Evolutionary conservation across 148 eudicot species (phyloP).

Genomic region (Chenopodium formosanum): DNA sequence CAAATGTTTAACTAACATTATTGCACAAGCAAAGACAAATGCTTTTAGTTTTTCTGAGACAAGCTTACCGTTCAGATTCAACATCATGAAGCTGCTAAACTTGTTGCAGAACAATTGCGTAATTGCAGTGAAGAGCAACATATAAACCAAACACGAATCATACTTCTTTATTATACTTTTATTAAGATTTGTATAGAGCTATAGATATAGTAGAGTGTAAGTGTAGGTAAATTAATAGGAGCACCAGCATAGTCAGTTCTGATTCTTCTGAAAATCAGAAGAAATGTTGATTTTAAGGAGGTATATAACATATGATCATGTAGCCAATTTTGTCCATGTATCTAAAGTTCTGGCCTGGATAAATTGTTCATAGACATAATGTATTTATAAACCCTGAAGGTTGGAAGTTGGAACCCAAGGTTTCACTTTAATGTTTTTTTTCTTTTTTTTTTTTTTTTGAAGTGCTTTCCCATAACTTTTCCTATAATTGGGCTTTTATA

Average conservation of each 20-base stretch:
- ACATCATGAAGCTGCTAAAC: slow-evolving; percentile 6
- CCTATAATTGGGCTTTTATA: too few species aligned
- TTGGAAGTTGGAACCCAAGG: background rate
- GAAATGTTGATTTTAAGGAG: background rate
- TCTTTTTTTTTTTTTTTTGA: too few species aligned
- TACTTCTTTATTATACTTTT: background rate
- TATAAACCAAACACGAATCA: background rate
- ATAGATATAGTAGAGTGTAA: background rate
- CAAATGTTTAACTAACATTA: background rate
- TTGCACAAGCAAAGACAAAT: slow-evolving; percentile 11
- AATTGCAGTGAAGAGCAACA: background rate
- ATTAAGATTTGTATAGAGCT: slow-evolving; percentile 14
- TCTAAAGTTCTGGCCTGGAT: slow-evolving; percentile 8
- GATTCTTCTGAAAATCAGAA: background rate
- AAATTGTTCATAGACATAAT: slow-evolving; percentile 2
- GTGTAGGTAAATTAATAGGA: slow-evolving; percentile 12
- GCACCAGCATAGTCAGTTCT: slow-evolving; percentile 1
- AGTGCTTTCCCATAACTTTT: too few species aligned
- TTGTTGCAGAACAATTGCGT: background rate
- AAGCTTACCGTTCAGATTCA: slow-evolving; percentile 7
- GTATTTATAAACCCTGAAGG: background rate
- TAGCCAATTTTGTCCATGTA: slow-evolving; percentile 13
- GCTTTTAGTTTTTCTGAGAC: background rate
- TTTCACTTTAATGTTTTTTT: background rate
- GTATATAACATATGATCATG: slow-evolving; percentile 2